Evolutionary conservation across 139 green algal genomes (phyloP), one percentile per base, ranked within the genome.

Genomic region (Parachlorella kessleri): DNA sequence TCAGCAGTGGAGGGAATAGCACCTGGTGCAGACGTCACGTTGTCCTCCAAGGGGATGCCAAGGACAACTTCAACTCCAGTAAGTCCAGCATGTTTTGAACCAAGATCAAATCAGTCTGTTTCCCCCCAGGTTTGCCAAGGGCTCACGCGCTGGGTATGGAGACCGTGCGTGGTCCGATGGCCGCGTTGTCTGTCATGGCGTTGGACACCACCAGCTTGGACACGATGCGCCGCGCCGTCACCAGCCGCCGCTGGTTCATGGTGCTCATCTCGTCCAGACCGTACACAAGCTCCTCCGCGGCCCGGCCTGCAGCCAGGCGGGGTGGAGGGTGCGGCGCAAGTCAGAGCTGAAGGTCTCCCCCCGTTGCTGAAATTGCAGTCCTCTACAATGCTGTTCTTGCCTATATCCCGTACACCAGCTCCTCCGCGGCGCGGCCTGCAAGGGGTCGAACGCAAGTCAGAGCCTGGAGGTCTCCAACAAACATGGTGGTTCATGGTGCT

Each of bases 201-300:
- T 55, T 59, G 40, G 77, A 83, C 14, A 91, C 87, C 14, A 91
- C 80, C 59, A 94, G 81, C 78, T 92, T 94, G 33, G 81, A 55
- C 2, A 82, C 89, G 64, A 94, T 93, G 38, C 73, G 65, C 4
- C 90, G 83, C n/a, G 90, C 90, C 69, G 86, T 72, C 6, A 81
- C 77, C 28, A 94, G 76, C 35, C 80, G 76, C 35, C 81, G 65
- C 72, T 94, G 87, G 64, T 92, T 89, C 75, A 94, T 88, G n/a
- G 83, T 90, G 75, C 72, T 87, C 79, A 94, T 79, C 55, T 92
- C 89, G 4, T 94, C 90, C 1, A 18, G 32, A 3, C 85, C 89
- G 41, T 86, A 93, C 1, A 87, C n/a, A 0, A 94, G 37, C 83
- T 92, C 89, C 86, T 93, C 90, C 26, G 82, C 90, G 64, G 90